Percentiles rank a stretch among this genome's conserved stretches.
These are phyloP conservation scores for Typha latifolia DNA, from an alignment of 176 grass and related monocot genomes.

Conservation along the genomic window DNA sequence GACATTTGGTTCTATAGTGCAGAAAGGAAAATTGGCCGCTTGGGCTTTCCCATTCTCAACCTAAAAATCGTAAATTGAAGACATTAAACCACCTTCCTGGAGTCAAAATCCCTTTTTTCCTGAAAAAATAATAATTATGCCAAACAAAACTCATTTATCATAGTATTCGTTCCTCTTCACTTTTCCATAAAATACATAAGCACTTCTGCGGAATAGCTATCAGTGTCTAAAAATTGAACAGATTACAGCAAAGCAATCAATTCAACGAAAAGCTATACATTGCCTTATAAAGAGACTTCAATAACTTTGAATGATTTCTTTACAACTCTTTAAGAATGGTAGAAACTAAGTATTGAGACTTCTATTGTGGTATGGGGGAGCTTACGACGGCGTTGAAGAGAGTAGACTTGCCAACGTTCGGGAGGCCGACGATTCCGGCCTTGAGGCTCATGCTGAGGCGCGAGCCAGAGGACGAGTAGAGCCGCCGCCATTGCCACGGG, in stretches of 20 bases:
- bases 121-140: too few species aligned
- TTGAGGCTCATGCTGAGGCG: constrained; percentile 91
- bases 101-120: too few species aligned
- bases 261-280: background rate
- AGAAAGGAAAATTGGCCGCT: constrained; percentile 92
- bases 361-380: background rate
- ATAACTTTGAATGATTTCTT: background rate
- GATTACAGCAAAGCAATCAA: background rate
- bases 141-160: too few species aligned
- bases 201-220: background rate
- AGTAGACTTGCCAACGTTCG: constrained; percentile 98
- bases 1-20: constrained; percentile 88
- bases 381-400: constrained; percentile 97
- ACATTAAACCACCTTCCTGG: background rate
- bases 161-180: background rate
- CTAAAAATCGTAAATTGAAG: constrained; percentile 21
- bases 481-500: constrained; percentile 57
- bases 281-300: too few species aligned
- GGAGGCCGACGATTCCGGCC: constrained; percentile 86
- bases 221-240: constrained; percentile 41
- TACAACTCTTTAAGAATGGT: background rate
- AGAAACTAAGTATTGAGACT: background rate
- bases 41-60: constrained; percentile 97
- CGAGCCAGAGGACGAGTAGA: constrained; percentile 42
- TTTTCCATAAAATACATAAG: background rate